Evolutionary conservation across 2,329 filamentous ascomycete species (phyloP), one percentile per base, ranked within the genome.

Genomic region (Sphaerostilbella broomeana): DNA sequence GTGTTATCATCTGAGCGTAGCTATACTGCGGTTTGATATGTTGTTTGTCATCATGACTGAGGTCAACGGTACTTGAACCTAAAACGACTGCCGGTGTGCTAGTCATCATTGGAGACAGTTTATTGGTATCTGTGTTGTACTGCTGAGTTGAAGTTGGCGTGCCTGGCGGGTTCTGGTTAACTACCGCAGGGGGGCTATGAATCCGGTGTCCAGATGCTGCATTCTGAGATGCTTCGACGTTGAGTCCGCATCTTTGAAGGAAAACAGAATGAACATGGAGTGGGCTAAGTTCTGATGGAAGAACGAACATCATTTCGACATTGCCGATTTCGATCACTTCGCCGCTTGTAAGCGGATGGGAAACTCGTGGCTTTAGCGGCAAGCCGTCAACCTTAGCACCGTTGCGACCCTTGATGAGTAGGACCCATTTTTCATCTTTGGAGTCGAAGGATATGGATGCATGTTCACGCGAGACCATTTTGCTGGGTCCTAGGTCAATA

Each of bases 281-380:
- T 17, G 77, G 75, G 40, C 68, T 70, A 31, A 77, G 70, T 49
- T 85, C 81, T 17, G 78, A 79, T 1, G 92, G 90, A n/a, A 94
- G 77, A 33, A 95, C 86, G 62, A 98, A 98, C 72, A 97, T 90
- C 92, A 98, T 98, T 67, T 98, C 90, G 1, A 92, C 85, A 38
- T 86, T 86, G 52, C 84, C 84, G 55, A 97, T 86, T 56, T 95
- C 88, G 42, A 98, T 81, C 29, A 97, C 86, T 58, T 90, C 82
- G 42, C 92, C 92, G 53, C 89, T 95, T 28, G 79, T 77, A 18
- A 98, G 72, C 20, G 77, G 67, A 22, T 78, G 74, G 24, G 77
- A 72, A 26, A 73, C 67, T 10, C 83, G 82, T 36, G 81, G 73
- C 53, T 84, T 84, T 40, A 94, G 65, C 15, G 75, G 68, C 35